Conservation (phyloP, 805 yeast species). For the Pichia phayaonensis region DNA sequence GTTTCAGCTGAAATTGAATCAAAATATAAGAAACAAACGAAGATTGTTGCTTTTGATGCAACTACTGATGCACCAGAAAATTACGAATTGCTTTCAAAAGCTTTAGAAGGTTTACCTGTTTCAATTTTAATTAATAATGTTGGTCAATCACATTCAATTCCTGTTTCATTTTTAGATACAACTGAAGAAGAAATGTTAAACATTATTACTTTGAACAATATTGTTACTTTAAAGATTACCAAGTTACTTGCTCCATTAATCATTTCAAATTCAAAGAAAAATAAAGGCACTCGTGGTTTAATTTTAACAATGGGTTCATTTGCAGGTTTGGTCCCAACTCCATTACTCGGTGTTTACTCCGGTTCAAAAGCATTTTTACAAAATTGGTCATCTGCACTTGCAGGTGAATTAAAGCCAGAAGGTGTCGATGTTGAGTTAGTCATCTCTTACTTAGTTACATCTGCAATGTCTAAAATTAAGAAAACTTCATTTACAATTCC, state of each 20-base stretch:
- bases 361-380: conserved; percentile 96
- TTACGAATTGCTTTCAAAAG: conserved; percentile 43
- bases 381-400: conserved; percentile 83
- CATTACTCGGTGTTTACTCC: conserved; percentile 85
- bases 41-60: conserved; percentile 71
- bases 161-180: conserved; percentile 87
- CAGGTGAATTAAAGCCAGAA: conserved; percentile 66
- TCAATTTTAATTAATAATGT: conserved; percentile 85
- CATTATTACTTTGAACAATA: conserved; percentile 79
- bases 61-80: conserved; percentile 52
- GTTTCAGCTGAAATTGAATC: conserved; percentile 55
- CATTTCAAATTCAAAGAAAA: conserved; percentile 39
- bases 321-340: conserved; percentile 91
- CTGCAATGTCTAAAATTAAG: conserved; percentile 92
- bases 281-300: conserved; percentile 50
- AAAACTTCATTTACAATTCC: conserved; percentile 73
- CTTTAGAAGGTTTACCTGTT: conserved; percentile 48
- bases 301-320: conserved; percentile 95
- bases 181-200: conserved; percentile 62
- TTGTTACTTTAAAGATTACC: conserved; percentile 78
- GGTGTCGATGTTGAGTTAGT: conserved; percentile 82
- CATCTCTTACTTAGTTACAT: conserved; percentile 82
- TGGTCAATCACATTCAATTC: conserved; percentile 90
- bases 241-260: conserved; percentile 72
- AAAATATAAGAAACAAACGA: conserved; percentile 55